phyloP scores from a whole-genome alignment of 495 filamentous ascomycete genomes.

The Achaetomiella virescens region DNA sequence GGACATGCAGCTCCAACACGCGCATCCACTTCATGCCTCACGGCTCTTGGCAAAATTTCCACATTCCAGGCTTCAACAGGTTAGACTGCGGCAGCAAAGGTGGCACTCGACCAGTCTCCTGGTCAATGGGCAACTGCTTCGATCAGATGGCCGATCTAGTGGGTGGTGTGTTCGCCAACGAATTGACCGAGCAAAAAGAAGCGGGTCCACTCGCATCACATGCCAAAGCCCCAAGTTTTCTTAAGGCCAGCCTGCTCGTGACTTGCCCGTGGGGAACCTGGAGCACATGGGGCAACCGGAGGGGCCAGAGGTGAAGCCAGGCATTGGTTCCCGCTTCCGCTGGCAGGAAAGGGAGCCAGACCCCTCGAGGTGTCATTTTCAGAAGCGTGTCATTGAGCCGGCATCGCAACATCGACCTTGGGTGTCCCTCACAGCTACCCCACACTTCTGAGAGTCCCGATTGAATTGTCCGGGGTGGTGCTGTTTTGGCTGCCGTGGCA shows the following conservation, averaged over 20 bases:
- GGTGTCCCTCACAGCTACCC: not conserved
- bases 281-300: not conserved
- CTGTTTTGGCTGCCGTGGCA: constrained; percentile 11
- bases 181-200: not conserved
- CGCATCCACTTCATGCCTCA: not conserved
- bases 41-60: not conserved
- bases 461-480: constrained; percentile 8
- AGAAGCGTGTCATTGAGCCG: too few species aligned
- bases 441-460: not conserved
- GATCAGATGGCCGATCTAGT: not conserved
- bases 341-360: too few species aligned
- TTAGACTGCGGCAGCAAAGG: too few species aligned
- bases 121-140: not conserved
- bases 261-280: constrained; percentile 18
- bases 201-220: constrained; percentile 6
- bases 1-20: not conserved
- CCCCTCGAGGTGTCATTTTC: too few species aligned
- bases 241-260: constrained; percentile 5
- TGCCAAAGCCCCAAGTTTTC: not conserved
- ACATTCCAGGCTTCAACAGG: too few species aligned
- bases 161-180: not conserved
- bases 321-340: too few species aligned
- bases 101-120: too few species aligned
- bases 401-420: too few species aligned
- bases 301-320: not conserved